Percentiles rank a stretch among this genome's conserved stretches.
phyloP scores from a whole-genome alignment of 208 protist species.

The Novymonas esmeraldas region DNA sequence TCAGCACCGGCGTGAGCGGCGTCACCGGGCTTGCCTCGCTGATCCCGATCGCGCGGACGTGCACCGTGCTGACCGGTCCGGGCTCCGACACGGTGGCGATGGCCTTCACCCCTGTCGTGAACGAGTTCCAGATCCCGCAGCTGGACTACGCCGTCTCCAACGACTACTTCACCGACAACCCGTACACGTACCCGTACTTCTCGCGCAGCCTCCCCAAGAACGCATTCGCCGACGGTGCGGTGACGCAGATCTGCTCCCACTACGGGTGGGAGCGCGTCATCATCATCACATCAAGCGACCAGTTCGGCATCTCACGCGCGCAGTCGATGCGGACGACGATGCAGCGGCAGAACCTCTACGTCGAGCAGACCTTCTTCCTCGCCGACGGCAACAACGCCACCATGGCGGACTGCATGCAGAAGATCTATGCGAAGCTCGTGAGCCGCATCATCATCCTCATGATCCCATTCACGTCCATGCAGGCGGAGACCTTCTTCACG shows the following conservation, averaged over 20 bases:
- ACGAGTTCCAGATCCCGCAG: constrained; percentile 75
- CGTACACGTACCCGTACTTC: constrained; percentile 75
- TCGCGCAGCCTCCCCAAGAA: constrained; percentile 69
- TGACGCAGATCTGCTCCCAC: constrained; percentile 64
- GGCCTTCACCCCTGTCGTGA: constrained; percentile 77
- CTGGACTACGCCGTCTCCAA: constrained; percentile 78
- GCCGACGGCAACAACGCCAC: constrained; percentile 26
- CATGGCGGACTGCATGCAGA: constrained; percentile 39
- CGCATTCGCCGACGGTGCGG: constrained; percentile 52
- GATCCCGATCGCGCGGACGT: constrained; percentile 67
- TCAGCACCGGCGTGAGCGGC: constrained; percentile 71
- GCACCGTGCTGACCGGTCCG: constrained; percentile 70
- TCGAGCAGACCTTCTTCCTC: constrained; percentile 68
- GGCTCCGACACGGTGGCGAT: constrained; percentile 52
- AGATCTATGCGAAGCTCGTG: constrained; percentile 71
- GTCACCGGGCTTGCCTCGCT: constrained; percentile 71
- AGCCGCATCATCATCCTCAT: constrained; percentile 70
- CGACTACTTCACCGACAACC: constrained; percentile 56
- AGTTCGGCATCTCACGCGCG: constrained; percentile 56
- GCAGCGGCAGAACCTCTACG: constrained; percentile 65
- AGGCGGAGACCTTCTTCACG: constrained; percentile 72
- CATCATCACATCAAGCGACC: constrained; percentile 62
- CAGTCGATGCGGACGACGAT: constrained; percentile 51
- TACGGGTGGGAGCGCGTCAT: constrained; percentile 89
- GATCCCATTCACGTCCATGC: constrained; percentile 41